Evolutionary conservation across 2,329 filamentous ascomycete species (phyloP), one percentile per base, ranked within the genome.

Genomic region (Basipetospora chlamydospora): DNA sequence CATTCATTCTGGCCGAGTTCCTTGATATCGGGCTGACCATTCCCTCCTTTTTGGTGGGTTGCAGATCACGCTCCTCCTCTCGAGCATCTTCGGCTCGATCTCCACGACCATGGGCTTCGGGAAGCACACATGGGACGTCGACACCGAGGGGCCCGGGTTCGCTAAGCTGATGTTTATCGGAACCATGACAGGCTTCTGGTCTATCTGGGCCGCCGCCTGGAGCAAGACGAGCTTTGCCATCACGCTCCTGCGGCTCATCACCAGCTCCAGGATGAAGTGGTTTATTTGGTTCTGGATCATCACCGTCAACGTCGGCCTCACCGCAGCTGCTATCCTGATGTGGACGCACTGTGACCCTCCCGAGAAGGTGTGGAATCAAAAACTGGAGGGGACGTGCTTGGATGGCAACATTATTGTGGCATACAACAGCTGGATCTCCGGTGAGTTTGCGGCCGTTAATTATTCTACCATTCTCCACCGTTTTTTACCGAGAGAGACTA

Each of bases 141-240:
- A 33, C 30, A 38, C 29, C 29, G 13, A 18, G 23, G 12, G 45
- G 13, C 22, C 21, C 16, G 16, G 17, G 11, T 33, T 31, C 21
- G 23, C 35, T 4, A 37, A 28, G 2, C 51, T 51, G 34, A 50
- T 49, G 18, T 37, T 52, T 23, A 41, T 46, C 16, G 48, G 47
- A 13, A 50, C 51, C 22, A 35, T 53, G 6, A 44, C 46, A 23
- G 50, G 47, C 3, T 38, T 45, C 5, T 53, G 53, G 29, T 54
- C 52, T 10, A 50, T 57, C n/a, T 42, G 52, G 11, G 49, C 55
- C 1, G 55, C 55, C 3, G 48, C 54, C 1, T 49, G 47, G 38
- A 57, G 53, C 40, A 60, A 60, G 39, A 55, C 57, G 0, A 57
- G 56, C 0, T 57, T 60, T 38, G 55, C 54, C 10, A 45, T 58